Evolutionary conservation across 768 basidiomycete genomes (phyloP).

Genomic region (Boletus tylopilopsis): DNA sequence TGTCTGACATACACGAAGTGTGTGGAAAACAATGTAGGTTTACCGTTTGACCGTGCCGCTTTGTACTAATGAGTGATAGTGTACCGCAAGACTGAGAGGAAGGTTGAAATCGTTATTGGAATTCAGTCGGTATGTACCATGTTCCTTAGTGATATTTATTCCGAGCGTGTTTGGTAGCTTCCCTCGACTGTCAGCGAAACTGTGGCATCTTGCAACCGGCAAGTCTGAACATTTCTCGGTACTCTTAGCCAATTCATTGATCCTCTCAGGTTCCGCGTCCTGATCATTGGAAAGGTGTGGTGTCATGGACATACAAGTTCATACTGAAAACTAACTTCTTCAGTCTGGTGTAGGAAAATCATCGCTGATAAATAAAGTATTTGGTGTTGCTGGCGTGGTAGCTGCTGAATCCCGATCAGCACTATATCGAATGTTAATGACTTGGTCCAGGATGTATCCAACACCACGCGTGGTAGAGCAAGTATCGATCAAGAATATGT

Average conservation of each 20-base stretch:
- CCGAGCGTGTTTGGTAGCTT: no score
- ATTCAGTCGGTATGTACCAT: no score
- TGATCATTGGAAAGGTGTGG: slow-evolving; percentile 4
- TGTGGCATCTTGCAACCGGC: no score
- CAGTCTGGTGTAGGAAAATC: no score
- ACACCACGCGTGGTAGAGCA: neutral
- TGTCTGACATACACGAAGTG: no score
- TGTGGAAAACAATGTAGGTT: no score
- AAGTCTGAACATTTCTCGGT: neutral
- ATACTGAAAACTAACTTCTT: neutral
- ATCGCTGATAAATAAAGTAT: neutral
- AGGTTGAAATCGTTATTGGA: no score
- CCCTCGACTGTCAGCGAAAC: no score
- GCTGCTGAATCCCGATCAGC: neutral
- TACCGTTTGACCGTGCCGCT: no score
- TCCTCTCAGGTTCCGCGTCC: slow-evolving; percentile 3
- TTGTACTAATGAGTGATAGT: no score
- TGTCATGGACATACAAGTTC: neutral
- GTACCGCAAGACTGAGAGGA: no score
- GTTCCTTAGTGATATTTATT: no score
- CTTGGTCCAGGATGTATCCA: neutral
- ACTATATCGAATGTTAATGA: neutral
- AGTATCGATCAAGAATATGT: neutral
- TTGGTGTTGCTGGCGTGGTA: slow-evolving; percentile 3
- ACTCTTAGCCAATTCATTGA: neutral